phyloP scores from a whole-genome alignment of 192 early-diverging fungal genomes.

The Haplosporangium gracile region DNA sequence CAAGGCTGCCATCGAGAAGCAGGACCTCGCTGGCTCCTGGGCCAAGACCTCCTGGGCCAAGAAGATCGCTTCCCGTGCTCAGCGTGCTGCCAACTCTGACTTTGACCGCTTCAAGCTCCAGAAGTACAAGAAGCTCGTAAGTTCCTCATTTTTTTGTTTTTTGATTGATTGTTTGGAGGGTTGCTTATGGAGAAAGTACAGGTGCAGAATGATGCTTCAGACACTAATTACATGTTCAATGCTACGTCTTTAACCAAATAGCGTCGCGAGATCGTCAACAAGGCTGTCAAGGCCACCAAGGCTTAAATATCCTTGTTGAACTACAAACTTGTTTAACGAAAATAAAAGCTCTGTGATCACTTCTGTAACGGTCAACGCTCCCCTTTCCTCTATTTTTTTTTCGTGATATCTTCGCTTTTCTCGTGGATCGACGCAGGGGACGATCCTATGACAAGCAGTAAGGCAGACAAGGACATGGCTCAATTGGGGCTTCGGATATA shows the following conservation, averaged over 20 bases:
- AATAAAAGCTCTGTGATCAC: constrained; percentile 33
- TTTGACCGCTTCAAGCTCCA: constrained; percentile 99
- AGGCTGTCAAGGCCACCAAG: constrained; percentile 56
- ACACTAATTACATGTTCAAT: neutral
- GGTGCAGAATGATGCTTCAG: neutral
- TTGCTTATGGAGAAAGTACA: neutral
- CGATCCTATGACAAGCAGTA: too few species aligned
- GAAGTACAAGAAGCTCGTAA: constrained; percentile 93
- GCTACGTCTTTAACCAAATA: neutral
- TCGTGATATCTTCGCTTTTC: neutral
- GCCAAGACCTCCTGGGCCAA: constrained; percentile 94
- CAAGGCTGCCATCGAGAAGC: constrained; percentile 86
- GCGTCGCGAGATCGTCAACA: constrained; percentile 58
- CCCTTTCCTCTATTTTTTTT: neutral
- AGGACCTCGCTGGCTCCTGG: constrained; percentile 87
- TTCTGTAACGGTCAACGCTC: constrained; percentile 18
- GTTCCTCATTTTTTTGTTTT: constrained; percentile 18
- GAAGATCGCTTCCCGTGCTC: constrained; percentile 90
- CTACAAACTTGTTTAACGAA: constrained; percentile 33
- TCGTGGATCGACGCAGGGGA: neutral
- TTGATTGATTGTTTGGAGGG: neutral
- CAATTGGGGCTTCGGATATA: too few species aligned
- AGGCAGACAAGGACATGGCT: too few species aligned
- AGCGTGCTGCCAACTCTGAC: constrained; percentile 86
- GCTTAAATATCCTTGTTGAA: constrained; percentile 43